These are phyloP conservation scores for Plantago coronopus DNA, from an alignment of 305 asterid species.

Conservation along the genomic window DNA sequence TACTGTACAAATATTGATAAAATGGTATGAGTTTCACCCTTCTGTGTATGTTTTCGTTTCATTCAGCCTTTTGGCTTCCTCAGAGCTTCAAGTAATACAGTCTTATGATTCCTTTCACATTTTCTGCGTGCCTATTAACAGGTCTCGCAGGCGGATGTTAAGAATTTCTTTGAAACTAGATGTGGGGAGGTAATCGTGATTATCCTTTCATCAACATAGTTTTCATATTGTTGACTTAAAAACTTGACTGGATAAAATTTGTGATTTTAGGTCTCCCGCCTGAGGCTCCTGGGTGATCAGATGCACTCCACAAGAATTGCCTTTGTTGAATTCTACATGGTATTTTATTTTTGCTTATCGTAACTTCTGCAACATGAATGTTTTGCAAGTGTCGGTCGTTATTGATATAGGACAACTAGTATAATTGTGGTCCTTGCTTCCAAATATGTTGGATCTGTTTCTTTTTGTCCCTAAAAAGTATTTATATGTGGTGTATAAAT, in stretches of 20 bases:
- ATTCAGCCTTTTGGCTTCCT: neutral
- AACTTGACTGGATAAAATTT: constrained; percentile 8
- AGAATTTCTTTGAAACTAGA: constrained; percentile 75
- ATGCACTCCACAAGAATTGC: constrained; percentile 89
- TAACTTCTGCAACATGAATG: neutral
- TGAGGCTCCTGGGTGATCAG: constrained; percentile 94
- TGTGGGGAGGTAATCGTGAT: constrained; percentile 71
- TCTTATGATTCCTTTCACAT: neutral
- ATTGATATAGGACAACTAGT: neutral
- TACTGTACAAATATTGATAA: constrained; percentile 95
- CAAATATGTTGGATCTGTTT: neutral
- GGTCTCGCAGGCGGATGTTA: constrained; percentile 83
- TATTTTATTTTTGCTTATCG: constrained; percentile 27
- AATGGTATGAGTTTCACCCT: constrained; percentile 38
- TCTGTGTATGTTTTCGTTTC: neutral
- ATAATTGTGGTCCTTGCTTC: constrained; percentile 1
- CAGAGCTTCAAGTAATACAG: neutral
- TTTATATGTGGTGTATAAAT: neutral
- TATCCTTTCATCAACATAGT: neutral
- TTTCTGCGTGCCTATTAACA: constrained; percentile 24
- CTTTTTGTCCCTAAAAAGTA: neutral
- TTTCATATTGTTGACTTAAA: constrained; percentile 19
- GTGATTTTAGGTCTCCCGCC: constrained; percentile 70
- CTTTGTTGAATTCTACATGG: constrained; percentile 80
- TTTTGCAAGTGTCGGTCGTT: neutral